Percentiles rank a stretch among this genome's conserved stretches.
These are phyloP conservation scores for Zizania latifolia DNA, from an alignment of 176 grass and related monocot species.

Conservation along the genomic window DNA sequence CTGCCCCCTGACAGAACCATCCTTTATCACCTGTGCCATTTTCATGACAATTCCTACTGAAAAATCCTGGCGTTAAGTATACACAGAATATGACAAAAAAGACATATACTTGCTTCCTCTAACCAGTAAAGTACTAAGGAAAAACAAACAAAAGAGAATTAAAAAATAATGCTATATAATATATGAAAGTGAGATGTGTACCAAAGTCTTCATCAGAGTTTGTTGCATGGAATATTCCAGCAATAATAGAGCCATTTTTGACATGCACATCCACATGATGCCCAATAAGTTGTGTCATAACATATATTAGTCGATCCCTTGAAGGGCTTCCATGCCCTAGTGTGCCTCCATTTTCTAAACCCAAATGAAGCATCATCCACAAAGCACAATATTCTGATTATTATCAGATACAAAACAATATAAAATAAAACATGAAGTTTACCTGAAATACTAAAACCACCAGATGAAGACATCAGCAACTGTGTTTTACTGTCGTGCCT, in stretches of 20 bases:
- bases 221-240: slow-evolving; percentile 91
- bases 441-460: slow-evolving; percentile 37
- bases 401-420: not conserved
- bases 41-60: slow-evolving; percentile 73
- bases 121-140: too few relatives aligned
- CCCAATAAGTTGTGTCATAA: slow-evolving; percentile 66
- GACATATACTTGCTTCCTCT: not conserved
- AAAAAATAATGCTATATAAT: not conserved
- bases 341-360: slow-evolving; percentile 57
- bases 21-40: slow-evolving; percentile 88
- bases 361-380: slow-evolving; percentile 34
- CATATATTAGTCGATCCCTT: slow-evolving; percentile 73
- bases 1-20: slow-evolving; percentile 53
- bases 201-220: slow-evolving; percentile 88
- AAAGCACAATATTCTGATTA: not conserved
- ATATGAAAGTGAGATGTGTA: slow-evolving; percentile 20
- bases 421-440: slow-evolving; percentile 13
- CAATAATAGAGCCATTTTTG: slow-evolving; percentile 91
- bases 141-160: too few relatives aligned
- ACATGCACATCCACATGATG: slow-evolving; percentile 81
- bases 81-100: not conserved
- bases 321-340: slow-evolving; percentile 44
- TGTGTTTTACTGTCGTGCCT: slow-evolving; percentile 48
- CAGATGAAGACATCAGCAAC: slow-evolving; percentile 36
- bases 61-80: slow-evolving; percentile 22